Percentiles rank a stretch among this genome's conserved stretches.
Evolutionary conservation across 805 yeast genomes (phyloP).

Genomic region (Wickerhamomyces subpelliculosus): DNA sequence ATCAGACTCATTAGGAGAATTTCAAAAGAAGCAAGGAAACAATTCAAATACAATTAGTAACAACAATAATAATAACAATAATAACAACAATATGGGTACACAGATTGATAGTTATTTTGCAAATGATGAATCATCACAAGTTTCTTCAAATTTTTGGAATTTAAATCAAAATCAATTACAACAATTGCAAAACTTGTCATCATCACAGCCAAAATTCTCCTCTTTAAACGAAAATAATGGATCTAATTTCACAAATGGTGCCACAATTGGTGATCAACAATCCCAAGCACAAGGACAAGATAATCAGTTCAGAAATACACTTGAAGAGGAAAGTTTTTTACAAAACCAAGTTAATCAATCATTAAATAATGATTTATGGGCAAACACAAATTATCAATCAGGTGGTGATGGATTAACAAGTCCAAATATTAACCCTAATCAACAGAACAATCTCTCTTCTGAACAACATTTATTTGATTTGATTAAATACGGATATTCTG

Average conservation of each 20-base stretch:
- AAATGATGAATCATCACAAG: background rate
- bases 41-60: too few relatives aligned
- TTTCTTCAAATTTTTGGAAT: background rate
- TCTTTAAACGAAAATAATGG: too few relatives aligned
- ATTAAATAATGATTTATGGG: background rate
- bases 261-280: too few relatives aligned
- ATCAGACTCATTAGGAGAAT: conserved; percentile 1
- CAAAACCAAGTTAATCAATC: background rate
- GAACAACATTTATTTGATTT: background rate
- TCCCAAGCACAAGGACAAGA: too few relatives aligned
- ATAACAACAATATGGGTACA: background rate
- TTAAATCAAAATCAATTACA: background rate
- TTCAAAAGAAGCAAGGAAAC: too few relatives aligned
- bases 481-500: too few relatives aligned
- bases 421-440: background rate
- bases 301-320: too few relatives aligned
- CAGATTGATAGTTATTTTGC: background rate
- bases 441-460: background rate
- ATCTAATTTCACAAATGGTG: too few relatives aligned
- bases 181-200: background rate
- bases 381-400: background rate
- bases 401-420: too few relatives aligned
- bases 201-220: too few relatives aligned
- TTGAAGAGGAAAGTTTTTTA: background rate
- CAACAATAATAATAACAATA: too few relatives aligned